Evolutionary conservation across 805 yeast genomes (phyloP).

Genomic region (Candida loeiensis): DNA sequence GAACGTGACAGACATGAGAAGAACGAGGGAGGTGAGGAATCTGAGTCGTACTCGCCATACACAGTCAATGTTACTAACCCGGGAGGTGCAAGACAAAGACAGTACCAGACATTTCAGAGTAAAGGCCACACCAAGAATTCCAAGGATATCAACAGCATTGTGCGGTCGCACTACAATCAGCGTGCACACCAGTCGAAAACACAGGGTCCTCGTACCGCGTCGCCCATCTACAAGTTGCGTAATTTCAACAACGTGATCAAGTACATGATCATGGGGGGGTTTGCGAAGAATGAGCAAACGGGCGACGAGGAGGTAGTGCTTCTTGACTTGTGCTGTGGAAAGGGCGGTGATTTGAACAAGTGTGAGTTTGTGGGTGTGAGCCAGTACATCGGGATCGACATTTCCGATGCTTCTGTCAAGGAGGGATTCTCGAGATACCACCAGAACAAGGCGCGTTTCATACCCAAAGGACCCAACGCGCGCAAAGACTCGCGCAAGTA

Average conservation of each 20-base stretch:
- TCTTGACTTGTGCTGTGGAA: conserved; percentile 92
- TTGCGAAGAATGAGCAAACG: conserved; percentile 14
- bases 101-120: conserved; percentile 39
- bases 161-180: conserved; percentile 81
- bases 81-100: conserved; percentile 3
- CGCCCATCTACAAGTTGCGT: conserved; percentile 82
- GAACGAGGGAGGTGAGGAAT: not conserved
- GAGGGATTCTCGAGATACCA: conserved; percentile 80
- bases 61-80: conserved; percentile 6
- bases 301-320: conserved; percentile 36
- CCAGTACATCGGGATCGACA: conserved; percentile 86
- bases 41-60: conserved; percentile 1
- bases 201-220: conserved; percentile 58
- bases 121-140: conserved; percentile 31
- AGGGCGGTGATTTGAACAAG: conserved; percentile 94
- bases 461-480: conserved; percentile 21
- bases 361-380: conserved; percentile 72
- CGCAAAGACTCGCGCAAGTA: conserved; percentile 41
- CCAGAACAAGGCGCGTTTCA: conserved; percentile 44
- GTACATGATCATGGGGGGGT: conserved; percentile 74
- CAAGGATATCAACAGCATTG: conserved; percentile 58
- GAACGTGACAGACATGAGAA: not conserved
- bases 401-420: conserved; percentile 80
- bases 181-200: conserved; percentile 66
- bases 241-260: conserved; percentile 91